Evolutionary conservation across 1,139 yeast genomes (phyloP), one percentile per base, ranked within the genome.

Genomic region (Hyphopichia buzzinii): DNA sequence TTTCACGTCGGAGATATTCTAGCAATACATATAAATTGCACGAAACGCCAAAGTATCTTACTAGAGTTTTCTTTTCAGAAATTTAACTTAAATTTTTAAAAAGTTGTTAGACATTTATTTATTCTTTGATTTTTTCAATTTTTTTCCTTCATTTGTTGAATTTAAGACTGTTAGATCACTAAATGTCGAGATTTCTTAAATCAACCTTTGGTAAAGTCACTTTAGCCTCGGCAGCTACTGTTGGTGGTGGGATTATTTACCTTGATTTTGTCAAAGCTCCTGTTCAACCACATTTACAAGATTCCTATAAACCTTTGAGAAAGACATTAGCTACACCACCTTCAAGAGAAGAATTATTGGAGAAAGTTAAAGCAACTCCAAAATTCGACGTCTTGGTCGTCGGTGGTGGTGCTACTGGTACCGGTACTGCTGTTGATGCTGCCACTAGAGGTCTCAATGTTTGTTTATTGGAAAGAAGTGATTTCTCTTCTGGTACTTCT

Each of bases 381-480:
- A 71, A 79, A 50, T 90, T 81, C 54, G 97, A 90, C 57, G 77
- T 90, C 23, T 64, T 90, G 47, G 73, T 90, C 46, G 81, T 90
- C 47, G 97, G 97, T 40, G 97, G 96, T 47, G 97, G 97, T 59
- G 97, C 97, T 26, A 83, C 94, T 14, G 97, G 97, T 46, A 70
- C 96, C 6, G 97, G 97, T 39, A 79, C 89, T 34, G 97, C 97
- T 1, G 71, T 90, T 33, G 97, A 90, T 62, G 97, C 97, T 26
- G 79, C 85, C 15, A 79, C 95, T 27, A 77, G 97, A 59, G 97
- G 97, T 26, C 77, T 89, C 49, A 85, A 87, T 55, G 96, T 89
- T 31, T 88, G 95, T 39, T 63, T 90, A 41, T 74, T 90, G 43
- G 97, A 90, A 62, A 83, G 84, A 55, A 80, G 79, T 47, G 97